These are phyloP conservation scores for Amesomyces nigricolor DNA, from an alignment of 2,329 filamentous ascomycete species.

Conservation along the genomic window DNA sequence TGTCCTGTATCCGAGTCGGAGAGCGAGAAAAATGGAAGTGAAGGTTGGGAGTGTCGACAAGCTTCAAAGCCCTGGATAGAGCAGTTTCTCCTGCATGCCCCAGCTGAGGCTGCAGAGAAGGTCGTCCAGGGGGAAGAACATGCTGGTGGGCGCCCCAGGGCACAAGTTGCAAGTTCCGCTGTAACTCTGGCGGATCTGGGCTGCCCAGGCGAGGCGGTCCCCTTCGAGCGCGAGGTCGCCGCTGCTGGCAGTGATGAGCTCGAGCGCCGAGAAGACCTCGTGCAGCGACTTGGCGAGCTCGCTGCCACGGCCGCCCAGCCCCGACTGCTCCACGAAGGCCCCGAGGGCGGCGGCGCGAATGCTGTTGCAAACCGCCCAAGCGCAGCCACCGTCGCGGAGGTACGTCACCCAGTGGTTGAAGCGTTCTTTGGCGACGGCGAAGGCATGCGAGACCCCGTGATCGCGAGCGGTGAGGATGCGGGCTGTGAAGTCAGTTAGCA, in stretches of 20 bases:
- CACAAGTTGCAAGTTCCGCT: conserved; percentile 7
- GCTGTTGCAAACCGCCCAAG: conserved; percentile 5
- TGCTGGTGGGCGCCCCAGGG: conserved; percentile 9
- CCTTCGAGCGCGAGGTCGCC: neutral
- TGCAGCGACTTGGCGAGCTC: neutral
- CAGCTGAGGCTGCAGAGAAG: conserved; percentile 5
- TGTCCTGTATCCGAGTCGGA: too few relatives aligned
- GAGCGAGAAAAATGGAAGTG: too few relatives aligned
- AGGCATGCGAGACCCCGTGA: neutral
- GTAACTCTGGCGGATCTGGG: neutral
- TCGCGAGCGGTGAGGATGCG: neutral
- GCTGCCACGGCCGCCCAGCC: neutral
- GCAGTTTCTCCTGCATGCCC: conserved; percentile 6
- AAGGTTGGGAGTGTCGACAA: too few relatives aligned
- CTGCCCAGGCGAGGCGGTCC: neutral
- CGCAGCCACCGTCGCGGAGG: conserved; percentile 2
- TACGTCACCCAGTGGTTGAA: conserved; percentile 2
- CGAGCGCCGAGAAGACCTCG: conserved; percentile 1
- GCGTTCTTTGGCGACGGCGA: neutral
- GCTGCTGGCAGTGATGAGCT: conserved; percentile 6
- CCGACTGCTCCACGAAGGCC: neutral
- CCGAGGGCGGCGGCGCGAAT: neutral
- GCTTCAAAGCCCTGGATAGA: neutral
- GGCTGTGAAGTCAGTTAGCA: neutral
- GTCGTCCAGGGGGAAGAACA: conserved; percentile 11